phyloP scores from a whole-genome alignment of 768 basidiomycete genomes.

The Rhodocollybia butyracea region DNA sequence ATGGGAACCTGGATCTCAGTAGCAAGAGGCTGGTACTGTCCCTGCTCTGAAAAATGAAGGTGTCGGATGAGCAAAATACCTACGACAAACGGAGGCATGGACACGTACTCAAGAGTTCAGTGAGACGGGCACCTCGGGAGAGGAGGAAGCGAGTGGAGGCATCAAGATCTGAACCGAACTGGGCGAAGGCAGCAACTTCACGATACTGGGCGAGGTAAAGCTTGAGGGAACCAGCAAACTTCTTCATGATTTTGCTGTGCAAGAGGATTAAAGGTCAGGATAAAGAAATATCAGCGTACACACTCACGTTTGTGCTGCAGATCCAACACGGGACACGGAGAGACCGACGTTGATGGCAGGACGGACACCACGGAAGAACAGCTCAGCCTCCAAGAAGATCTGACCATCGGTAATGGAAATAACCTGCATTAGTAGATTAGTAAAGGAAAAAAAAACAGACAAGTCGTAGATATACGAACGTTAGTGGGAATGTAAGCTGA shows the following conservation, averaged over 20 bases:
- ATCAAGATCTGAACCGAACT: conserved; percentile 99
- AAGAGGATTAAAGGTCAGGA: not conserved
- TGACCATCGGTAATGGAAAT: conserved; percentile 99
- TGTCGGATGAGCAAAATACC: conserved; percentile 9
- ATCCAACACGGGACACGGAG: conserved; percentile 99
- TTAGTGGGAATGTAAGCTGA: conserved; percentile 98
- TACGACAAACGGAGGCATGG: not conserved
- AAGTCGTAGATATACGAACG: conserved; percentile 37
- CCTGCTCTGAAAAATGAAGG: conserved; percentile 75
- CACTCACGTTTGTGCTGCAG: conserved; percentile 98
- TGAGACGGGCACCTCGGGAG: conserved; percentile 95
- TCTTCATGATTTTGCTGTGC: conserved; percentile 96
- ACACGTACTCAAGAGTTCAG: conserved; percentile 84
- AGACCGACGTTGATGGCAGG: conserved; percentile 99
- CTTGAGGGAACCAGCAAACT: conserved; percentile 99
- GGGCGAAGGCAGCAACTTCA: conserved; percentile 99
- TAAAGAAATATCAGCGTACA: not conserved
- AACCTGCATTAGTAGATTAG: conserved; percentile 54
- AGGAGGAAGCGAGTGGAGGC: conserved; percentile 99
- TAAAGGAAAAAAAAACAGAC: not conserved
- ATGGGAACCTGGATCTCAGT: conserved; percentile 98
- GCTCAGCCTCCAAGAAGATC: conserved; percentile 99
- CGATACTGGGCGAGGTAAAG: conserved; percentile 99
- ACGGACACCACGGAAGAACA: conserved; percentile 99
- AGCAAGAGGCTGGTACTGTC: conserved; percentile 92